Percentiles rank a stretch among this genome's conserved stretches.
phyloP scores from a whole-genome alignment of 2,329 filamentous ascomycete species.

The Aphanoascus verrucosus region DNA sequence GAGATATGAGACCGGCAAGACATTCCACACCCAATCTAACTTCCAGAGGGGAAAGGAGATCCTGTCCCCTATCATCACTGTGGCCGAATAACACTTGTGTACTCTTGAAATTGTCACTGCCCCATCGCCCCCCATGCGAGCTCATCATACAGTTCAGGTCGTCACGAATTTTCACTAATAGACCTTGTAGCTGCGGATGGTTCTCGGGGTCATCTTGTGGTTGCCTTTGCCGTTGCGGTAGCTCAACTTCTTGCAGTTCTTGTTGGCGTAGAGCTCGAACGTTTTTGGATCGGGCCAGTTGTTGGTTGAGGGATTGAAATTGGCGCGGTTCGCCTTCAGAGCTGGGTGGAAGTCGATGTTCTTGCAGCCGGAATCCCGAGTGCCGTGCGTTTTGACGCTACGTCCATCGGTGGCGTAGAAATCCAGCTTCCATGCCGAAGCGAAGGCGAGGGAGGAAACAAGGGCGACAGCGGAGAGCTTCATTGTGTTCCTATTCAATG shows the following conservation, averaged over 20 bases:
- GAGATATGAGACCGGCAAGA: too few species aligned
- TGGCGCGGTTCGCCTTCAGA: conserved; percentile 2
- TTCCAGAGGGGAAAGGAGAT: too few species aligned
- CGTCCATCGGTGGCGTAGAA: conserved; percentile 1
- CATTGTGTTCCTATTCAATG: not conserved
- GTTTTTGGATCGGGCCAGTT: not conserved
- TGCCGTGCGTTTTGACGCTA: not conserved
- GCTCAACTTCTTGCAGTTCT: conserved; percentile 5
- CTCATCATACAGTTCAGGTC: not conserved
- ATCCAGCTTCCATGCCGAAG: conserved; percentile 3
- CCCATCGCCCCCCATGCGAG: not conserved
- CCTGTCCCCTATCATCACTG: too few species aligned
- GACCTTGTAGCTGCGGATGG: conserved; percentile 4
- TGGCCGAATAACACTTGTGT: too few species aligned
- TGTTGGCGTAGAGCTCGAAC: conserved; percentile 1
- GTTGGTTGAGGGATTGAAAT: not conserved
- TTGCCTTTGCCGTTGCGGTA: conserved; percentile 5
- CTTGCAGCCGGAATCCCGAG: not conserved
- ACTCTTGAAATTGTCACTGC: too few species aligned
- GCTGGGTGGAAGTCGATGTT: conserved; percentile 3
- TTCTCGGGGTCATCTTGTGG: conserved; percentile 2
- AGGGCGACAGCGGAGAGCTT: not conserved
- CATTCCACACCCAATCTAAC: too few species aligned
- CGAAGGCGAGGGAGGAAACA: not conserved
- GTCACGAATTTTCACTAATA: not conserved